phyloP scores from a whole-genome alignment of 441 rosid species.

The Metrosideros polymorpha region DNA sequence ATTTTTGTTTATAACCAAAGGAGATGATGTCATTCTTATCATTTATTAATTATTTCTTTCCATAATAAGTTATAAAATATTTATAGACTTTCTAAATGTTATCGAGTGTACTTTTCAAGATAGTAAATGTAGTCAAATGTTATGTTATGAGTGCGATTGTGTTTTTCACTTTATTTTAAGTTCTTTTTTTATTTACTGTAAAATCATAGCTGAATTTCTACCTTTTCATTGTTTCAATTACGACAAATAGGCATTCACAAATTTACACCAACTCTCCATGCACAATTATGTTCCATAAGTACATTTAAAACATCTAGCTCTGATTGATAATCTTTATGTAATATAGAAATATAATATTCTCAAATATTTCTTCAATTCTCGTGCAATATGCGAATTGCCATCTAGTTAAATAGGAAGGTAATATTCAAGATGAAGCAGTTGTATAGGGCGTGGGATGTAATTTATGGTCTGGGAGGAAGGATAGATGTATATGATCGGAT shows the following conservation, averaged over 20 bases:
- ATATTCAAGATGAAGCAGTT: neutral
- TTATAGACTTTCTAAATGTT: neutral
- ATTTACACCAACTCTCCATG: neutral
- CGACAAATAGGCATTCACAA: neutral
- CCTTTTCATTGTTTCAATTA: neutral
- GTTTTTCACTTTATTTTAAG: neutral
- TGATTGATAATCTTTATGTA: neutral
- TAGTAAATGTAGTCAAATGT: neutral
- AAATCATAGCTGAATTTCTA: neutral
- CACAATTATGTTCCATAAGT: neutral
- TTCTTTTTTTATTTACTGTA: neutral
- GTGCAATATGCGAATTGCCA: neutral
- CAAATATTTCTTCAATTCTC: neutral
- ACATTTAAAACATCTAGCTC: neutral
- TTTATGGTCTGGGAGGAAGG: neutral
- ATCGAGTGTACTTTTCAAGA: neutral
- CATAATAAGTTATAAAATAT: neutral
- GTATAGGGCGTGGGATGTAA: neutral
- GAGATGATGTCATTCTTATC: neutral
- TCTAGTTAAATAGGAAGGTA: neutral
- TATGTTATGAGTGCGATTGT: neutral
- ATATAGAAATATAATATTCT: neutral
- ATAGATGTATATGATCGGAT: neutral
- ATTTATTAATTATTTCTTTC: neutral
- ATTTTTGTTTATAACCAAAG: neutral